Evolutionary conservation across 345 rosid species (phyloP).

Genomic region (Brassica nigra): DNA sequence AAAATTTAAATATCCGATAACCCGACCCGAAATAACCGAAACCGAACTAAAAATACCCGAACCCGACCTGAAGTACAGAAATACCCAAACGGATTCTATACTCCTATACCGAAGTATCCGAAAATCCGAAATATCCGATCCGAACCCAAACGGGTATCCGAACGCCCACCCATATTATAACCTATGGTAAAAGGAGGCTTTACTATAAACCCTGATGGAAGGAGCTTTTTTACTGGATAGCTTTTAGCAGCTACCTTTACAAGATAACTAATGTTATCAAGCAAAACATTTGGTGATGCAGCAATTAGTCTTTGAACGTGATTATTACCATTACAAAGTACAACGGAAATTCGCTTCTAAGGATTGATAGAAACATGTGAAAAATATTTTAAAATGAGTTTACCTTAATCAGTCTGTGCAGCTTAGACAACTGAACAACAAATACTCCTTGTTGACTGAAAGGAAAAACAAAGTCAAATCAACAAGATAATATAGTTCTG

Average conservation of each 20-base stretch:
- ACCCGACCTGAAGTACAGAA: too few species aligned
- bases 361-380: background rate
- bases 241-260: conserved; percentile 49
- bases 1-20: too few species aligned
- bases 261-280: conserved; percentile 53
- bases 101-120: too few species aligned
- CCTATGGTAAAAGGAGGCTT: conserved; percentile 47
- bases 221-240: conserved; percentile 49
- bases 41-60: too few species aligned
- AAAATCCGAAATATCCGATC: too few species aligned
- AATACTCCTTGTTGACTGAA: conserved; percentile 95
- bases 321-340: conserved; percentile 24
- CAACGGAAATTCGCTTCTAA: conserved; percentile 3
- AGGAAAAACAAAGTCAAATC: conserved; percentile 33
- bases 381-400: background rate
- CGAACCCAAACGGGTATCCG: too few species aligned
- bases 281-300: conserved; percentile 62
- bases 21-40: too few species aligned
- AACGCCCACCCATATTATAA: background rate
- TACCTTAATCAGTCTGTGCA: conserved; percentile 95
- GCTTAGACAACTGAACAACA: conserved; percentile 86
- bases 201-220: conserved; percentile 44
- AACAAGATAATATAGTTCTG: conserved; percentile 16
- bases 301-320: conserved; percentile 88
- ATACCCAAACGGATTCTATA: too few species aligned